Base-by-base conservation (phyloP, 1,284 basidiomycete genomes). In the Phlebopus sp. region DNA sequence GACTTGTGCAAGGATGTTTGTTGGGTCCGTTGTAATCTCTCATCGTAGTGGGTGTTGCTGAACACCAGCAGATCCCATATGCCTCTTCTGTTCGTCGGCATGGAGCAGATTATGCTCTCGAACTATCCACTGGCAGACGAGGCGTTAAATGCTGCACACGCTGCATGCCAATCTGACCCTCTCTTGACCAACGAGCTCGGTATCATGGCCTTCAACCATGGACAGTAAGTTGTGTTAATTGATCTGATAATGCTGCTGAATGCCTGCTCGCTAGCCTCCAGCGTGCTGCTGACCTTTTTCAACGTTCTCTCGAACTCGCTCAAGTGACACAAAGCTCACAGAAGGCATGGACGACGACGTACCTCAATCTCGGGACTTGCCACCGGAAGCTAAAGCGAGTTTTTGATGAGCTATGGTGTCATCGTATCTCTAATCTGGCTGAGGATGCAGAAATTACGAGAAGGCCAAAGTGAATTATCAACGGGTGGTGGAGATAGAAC, bases 101-200 rank as follows among this genome's bases (percentile, higher is more conserved):
- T 97, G 92, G 96, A 99, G 64, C 92, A 99, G 57, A 87, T 99
- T 40, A 87, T 90, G 62, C 76, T 98, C 5, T 90, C 89, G 37
- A 93, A 97, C 56, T 78, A 84, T 50, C 67, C 73, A 14, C 77
- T 95, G 30, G 97, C 97, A 1, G 83, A 90, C 42, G 91, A 98
- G 57, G 91, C 94, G 31, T 76, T 99, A 32, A 75, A 83, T 49
- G 90, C 93, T 1, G 86, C 94, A 1, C 75, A 85, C 52, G 70
- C 77, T 1, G 84, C 96, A 68, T 93, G 92, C 62, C 77, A 86
- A 46, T 79, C 81, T 3, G 97, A 99, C 64, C 93, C 97, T 18
- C 71, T 98, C 44, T 72, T 97, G 29, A 75, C 88, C 44, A 98
- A 99, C 63, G 97, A 99, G 70, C 75, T 90, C 5, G 97, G 94